phyloP scores from a whole-genome alignment of 169 alveolate genomes.

The Cryptosporidium sp. region DNA sequence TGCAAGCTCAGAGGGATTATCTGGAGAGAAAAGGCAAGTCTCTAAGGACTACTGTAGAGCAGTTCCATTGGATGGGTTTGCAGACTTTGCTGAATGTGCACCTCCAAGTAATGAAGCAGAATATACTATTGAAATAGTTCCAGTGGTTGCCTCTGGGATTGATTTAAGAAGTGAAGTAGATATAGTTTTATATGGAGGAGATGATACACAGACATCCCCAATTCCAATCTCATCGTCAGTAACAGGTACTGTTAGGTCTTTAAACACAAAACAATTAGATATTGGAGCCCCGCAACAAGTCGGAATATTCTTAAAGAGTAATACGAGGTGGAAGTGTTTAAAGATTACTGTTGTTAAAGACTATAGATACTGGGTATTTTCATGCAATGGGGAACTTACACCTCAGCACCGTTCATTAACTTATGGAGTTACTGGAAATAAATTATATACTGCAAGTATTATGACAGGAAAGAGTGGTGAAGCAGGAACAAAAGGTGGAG shows the following conservation, averaged over 20 bases:
- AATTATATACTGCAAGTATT: slow-evolving; percentile 76
- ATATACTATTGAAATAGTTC: slow-evolving; percentile 86
- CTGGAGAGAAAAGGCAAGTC: slow-evolving; percentile 24
- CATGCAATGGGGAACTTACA: slow-evolving; percentile 84
- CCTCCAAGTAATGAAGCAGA: slow-evolving; percentile 87
- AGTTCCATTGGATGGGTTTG: slow-evolving; percentile 84
- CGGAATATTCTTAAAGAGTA: slow-evolving; percentile 82
- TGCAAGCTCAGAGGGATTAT: slow-evolving; percentile 20
- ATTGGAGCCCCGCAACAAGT: slow-evolving; percentile 87
- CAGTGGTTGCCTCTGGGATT: slow-evolving; percentile 83
- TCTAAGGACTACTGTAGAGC: slow-evolving; percentile 89
- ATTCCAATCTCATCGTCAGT: slow-evolving; percentile 82
- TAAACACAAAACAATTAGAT: slow-evolving; percentile 81
- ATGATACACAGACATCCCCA: slow-evolving; percentile 86
- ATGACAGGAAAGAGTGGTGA: slow-evolving; percentile 80
- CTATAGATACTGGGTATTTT: slow-evolving; percentile 90
- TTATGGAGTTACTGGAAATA: slow-evolving; percentile 80
- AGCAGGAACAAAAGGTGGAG: slow-evolving; percentile 86
- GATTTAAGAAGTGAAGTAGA: slow-evolving; percentile 83
- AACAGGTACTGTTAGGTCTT: slow-evolving; percentile 84
- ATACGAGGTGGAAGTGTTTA: slow-evolving; percentile 89
- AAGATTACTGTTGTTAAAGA: slow-evolving; percentile 87
- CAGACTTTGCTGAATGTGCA: slow-evolving; percentile 88
- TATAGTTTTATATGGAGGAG: slow-evolving; percentile 78
- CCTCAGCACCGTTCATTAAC: slow-evolving; percentile 77